A percentile compares a stretch with the other conserved stretches of the same genome.
These are phyloP conservation scores for Amphirosellinia nigrospora DNA, from an alignment of 495 filamentous ascomycete genomes.

Conservation along the genomic window DNA sequence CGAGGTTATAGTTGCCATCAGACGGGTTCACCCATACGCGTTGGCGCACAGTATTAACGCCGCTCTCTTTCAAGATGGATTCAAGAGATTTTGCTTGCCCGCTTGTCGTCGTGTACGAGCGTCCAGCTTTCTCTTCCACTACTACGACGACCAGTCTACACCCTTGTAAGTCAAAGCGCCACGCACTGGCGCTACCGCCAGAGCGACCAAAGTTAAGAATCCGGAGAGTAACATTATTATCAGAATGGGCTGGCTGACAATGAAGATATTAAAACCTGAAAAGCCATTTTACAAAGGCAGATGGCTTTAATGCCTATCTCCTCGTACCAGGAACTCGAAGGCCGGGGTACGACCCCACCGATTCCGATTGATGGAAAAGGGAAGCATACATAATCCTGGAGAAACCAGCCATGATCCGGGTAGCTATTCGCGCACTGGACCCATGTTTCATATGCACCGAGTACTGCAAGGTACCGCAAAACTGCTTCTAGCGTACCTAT, in stretches of 20 bases:
- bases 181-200: conserved; percentile 32
- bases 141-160: conserved; percentile 76
- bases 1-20: conserved; percentile 68
- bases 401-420: neutral
- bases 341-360: neutral
- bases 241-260: neutral
- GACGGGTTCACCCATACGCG: conserved; percentile 75
- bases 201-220: conserved; percentile 30
- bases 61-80: conserved; percentile 64
- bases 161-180: conserved; percentile 67
- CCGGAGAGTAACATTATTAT: conserved; percentile 28
- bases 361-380: conserved; percentile 26
- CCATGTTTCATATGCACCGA: neutral
- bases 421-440: neutral
- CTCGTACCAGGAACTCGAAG: no score
- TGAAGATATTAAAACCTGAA: neutral
- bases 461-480: neutral
- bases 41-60: conserved; percentile 75
- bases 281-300: neutral
- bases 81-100: conserved; percentile 64
- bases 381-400: neutral
- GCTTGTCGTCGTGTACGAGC: conserved; percentile 62
- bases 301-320: neutral
- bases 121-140: conserved; percentile 66
- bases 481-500: conserved; percentile 16